Evolutionary conservation across 257 asterid genomes (phyloP).

Genomic region (Scutellaria barbata): DNA sequence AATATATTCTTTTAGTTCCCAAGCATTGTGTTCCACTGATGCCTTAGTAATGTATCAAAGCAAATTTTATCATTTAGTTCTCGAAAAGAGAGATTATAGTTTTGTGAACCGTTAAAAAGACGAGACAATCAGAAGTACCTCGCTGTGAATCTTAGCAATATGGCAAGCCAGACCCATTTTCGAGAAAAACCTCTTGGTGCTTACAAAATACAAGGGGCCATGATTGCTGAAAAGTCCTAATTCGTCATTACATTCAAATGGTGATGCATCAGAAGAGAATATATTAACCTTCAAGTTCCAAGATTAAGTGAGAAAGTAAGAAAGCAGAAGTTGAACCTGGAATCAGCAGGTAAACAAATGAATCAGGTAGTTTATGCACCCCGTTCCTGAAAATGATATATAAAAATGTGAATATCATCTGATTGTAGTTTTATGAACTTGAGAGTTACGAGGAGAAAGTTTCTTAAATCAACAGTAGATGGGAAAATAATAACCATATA

Average conservation of each 20-base stretch:
- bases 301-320: constrained; percentile 26
- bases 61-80: constrained; percentile 11
- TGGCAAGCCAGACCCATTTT: constrained; percentile 96
- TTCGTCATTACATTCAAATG: constrained; percentile 27
- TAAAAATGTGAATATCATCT: constrained; percentile 34
- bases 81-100: constrained; percentile 1
- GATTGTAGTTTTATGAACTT: constrained; percentile 29
- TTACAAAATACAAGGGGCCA: constrained; percentile 83
- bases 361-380: constrained; percentile 76
- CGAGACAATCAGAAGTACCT: constrained; percentile 47
- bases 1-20: constrained; percentile 88
- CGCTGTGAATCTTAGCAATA: constrained; percentile 91
- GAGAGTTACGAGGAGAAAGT: constrained; percentile 25
- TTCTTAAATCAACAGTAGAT: constrained; percentile 17
- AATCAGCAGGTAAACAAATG: constrained; percentile 84
- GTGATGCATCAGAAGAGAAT: constrained; percentile 31
- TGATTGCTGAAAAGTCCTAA: constrained; percentile 94
- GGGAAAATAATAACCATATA: neutral
- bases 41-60: constrained; percentile 54
- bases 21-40: constrained; percentile 88
- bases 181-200: constrained; percentile 81
- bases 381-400: constrained; percentile 67
- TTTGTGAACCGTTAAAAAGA: neutral
- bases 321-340: constrained; percentile 60
- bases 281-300: constrained; percentile 1